Conservation (phyloP, 768 basidiomycete genomes). For the Sporobolomyces phaffii region DNA sequence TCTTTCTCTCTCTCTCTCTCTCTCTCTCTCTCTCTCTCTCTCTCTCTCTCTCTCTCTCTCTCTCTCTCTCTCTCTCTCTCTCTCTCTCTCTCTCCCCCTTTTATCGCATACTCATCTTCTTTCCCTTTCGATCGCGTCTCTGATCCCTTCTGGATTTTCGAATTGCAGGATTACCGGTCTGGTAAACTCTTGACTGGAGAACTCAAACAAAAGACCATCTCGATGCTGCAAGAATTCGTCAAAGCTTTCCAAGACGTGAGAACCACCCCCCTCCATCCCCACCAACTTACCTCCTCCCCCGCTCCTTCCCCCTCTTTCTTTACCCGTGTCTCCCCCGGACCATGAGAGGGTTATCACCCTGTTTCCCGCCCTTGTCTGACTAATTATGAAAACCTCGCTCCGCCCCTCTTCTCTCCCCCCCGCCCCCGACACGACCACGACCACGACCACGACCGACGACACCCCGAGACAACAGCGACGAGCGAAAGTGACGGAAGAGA, state of each 20-base stretch:
- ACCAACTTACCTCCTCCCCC: not conserved
- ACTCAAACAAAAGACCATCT: constrained; percentile 82
- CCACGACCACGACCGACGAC: no score
- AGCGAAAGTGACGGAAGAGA: constrained; percentile 71
- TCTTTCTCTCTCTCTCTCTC: no score
- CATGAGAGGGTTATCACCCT: not conserved
- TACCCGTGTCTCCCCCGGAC: not conserved
- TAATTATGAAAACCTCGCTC: no score
- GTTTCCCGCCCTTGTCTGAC: no score
- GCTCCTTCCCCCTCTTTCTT: constrained; percentile 27
- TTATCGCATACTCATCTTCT: no score
- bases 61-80: no score
- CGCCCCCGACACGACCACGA: no score
- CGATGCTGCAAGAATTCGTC: constrained; percentile 72
- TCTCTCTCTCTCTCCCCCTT: no score
- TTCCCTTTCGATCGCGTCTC: not conserved
- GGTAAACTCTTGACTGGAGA: constrained; percentile 83
- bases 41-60: no score
- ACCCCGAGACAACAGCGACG: constrained; percentile 57
- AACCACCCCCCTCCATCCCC: no score
- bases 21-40: no score
- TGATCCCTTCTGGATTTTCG: not conserved
- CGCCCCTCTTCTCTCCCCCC: no score
- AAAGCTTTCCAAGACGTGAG: constrained; percentile 73
- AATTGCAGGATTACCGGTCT: constrained; percentile 74